phyloP scores from a whole-genome alignment of 768 basidiomycete species.

The Pulveroboletus sp. region DNA sequence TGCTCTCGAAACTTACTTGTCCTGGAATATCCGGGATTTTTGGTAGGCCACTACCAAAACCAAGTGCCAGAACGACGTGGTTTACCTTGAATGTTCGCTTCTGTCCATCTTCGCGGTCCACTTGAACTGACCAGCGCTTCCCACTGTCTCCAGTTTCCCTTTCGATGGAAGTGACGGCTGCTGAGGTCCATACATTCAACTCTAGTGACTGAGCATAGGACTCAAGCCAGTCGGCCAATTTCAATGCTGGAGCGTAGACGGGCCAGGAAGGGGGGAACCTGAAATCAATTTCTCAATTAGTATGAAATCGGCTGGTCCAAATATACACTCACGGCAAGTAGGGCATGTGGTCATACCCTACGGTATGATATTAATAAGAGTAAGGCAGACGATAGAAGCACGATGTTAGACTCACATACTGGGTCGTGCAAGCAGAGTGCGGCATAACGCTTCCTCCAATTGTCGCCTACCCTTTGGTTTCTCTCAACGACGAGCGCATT shows the following conservation, averaged over 20 bases:
- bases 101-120: slow-evolving; percentile 34
- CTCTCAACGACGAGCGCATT: slow-evolving; percentile 23
- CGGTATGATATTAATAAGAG: neutral
- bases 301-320: neutral
- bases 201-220: slow-evolving; percentile 58
- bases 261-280: slow-evolving; percentile 64
- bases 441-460: slow-evolving; percentile 30
- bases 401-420: slow-evolving; percentile 23
- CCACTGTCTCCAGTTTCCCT: slow-evolving; percentile 31
- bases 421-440: slow-evolving; percentile 32
- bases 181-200: slow-evolving; percentile 63
- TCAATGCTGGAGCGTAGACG: slow-evolving; percentile 48
- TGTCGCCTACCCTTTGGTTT: slow-evolving; percentile 28
- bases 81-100: slow-evolving; percentile 42
- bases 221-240: slow-evolving; percentile 70
- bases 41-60: slow-evolving; percentile 44
- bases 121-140: slow-evolving; percentile 42
- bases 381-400: neutral
- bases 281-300: neutral
- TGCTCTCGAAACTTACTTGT: slow-evolving; percentile 29
- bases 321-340: slow-evolving; percentile 48
- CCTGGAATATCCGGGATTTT: slow-evolving; percentile 45
- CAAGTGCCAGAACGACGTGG: slow-evolving; percentile 49
- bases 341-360: slow-evolving; percentile 48
- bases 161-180: slow-evolving; percentile 28